Percentiles rank a stretch among this genome's conserved stretches.
These are phyloP conservation scores for Boletus subparvulus DNA, from an alignment of 768 basidiomycete genomes.

Conservation along the genomic window DNA sequence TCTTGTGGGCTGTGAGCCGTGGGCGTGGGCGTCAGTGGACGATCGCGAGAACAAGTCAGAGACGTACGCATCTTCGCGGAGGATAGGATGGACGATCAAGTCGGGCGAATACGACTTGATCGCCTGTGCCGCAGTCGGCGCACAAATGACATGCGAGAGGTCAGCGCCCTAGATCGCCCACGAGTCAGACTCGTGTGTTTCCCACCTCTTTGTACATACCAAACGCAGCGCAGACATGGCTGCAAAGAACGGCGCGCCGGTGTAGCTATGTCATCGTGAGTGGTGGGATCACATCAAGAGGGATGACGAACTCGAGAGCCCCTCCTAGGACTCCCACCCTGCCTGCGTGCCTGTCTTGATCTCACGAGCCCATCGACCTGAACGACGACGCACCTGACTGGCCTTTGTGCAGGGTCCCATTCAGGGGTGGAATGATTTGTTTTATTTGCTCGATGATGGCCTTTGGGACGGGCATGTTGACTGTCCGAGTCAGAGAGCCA, in stretches of 20 bases:
- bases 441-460: constrained; percentile 69
- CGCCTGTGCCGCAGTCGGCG: constrained; percentile 84
- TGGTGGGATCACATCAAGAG: not conserved
- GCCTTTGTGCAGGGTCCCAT: constrained; percentile 89
- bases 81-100: constrained; percentile 94
- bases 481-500: not conserved
- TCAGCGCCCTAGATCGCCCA: constrained; percentile 69
- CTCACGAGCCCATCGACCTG: not conserved
- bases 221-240: constrained; percentile 87
- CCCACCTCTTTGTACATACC: constrained; percentile 36
- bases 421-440: constrained; percentile 85
- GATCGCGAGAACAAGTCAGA: not conserved
- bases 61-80: constrained; percentile 64
- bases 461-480: constrained; percentile 59
- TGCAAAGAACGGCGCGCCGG: constrained; percentile 96
- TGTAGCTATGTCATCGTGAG: constrained; percentile 60
- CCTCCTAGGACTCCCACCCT: constrained; percentile 94
- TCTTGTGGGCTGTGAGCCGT: constrained; percentile 42
- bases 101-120: constrained; percentile 99
- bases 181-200: not conserved
- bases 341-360: constrained; percentile 42
- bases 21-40: not conserved
- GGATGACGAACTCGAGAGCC: constrained; percentile 73
- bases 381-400: constrained; percentile 66
- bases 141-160: constrained; percentile 95